Evolutionary conservation across 116 monocot genomes (phyloP), one percentile per base, ranked within the genome.

Genomic region (Thalassia testudinum): DNA sequence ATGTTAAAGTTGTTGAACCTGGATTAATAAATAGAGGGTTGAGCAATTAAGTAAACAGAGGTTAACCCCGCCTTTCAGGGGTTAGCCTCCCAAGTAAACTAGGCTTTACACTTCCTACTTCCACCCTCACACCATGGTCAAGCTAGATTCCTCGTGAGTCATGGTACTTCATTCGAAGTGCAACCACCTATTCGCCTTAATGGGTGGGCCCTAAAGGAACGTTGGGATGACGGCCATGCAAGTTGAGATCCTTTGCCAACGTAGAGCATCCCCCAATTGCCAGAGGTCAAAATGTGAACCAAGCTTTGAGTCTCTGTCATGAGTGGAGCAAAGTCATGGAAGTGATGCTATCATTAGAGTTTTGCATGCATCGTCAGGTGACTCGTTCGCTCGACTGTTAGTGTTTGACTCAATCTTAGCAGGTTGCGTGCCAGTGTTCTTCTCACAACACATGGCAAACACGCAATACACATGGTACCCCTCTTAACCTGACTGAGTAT

Each of bases 361-460:
- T 86, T 63, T 86, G 86, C n/a, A 52, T 86, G 59, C 81, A 86
- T 48, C 75, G 77, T 30, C 86, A 81, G 17, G 86, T n/a, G n/a
- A n/a, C n/a, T n/a, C n/a, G n/a, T n/a, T n/a, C n/a, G n/a, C n/a
- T n/a, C n/a, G 86, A n/a, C 60, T 80, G 38, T 86, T 80, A 15
- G 61, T 71, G 19, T 86, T 86, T 58, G 86, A 86, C 65, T 58
- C 86, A 7, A 52, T 86, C 19, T 72, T 81, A 29, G 68, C 77
- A 14, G 86, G 86, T 17, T 86, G 86, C 66, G 47, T 86, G 1
- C 81, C 86, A 7, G 86, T 86, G 52, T 86, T 81, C 72, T 80
- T 86, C 75, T 78, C 80, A 0, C 60, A 77, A 48, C 86, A 86
- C 72, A 72, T 74, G 10, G 86, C 86, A n/a, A 67, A 78, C 65